Base-by-base conservation (phyloP, 495 filamentous ascomycete genomes). In the Penicillium cataractarum region DNA sequence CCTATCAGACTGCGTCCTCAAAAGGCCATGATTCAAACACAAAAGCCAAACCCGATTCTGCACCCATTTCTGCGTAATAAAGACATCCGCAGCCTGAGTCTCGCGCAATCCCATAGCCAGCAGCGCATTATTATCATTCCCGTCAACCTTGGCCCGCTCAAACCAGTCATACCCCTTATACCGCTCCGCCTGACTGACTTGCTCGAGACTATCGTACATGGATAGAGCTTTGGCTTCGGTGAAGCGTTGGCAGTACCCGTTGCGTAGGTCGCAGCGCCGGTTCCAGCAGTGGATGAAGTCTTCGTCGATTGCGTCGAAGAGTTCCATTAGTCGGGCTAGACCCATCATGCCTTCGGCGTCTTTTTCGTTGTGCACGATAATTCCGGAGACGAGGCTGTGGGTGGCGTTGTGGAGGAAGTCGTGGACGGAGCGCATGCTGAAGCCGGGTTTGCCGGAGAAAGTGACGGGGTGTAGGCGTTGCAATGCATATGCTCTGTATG, bases 1-100 rank as follows among this genome's bases (percentile, higher is more conserved):
- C 77, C 58, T 80, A 71, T 72, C 92, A 78, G 64, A 76, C 39
- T 58, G 76, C 6, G 80, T 78, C 21, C 78, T 80, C 27, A 89
- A 71, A 44, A 83, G 78, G 9, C 84, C 83, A 53, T 88, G 85
- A 12, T 79, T 75, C 27, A 78, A 76, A 27, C 77, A 84, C 12
- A 94, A 71, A 60, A 92, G 88, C 92, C 92, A 95, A 2, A 90
- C 83, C 68, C 89, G 88, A 27, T 89, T 90, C 64, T 90, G 87
- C n/a, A 94, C 82, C 92, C 92, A 96, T 69, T 91, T 86, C 72
- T 93, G 90, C 35, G 89, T 91, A 8, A 86, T 80, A 9, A 86
- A 80, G 9, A 92, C 76, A 67, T 96, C 91, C 19, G 86, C 80
- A 24, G 87, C 83, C 73, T 92, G 89, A 9, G 79, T 84, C 58